These are phyloP conservation scores for Suillus tomentosus DNA, from an alignment of 768 basidiomycete genomes.

Conservation along the genomic window DNA sequence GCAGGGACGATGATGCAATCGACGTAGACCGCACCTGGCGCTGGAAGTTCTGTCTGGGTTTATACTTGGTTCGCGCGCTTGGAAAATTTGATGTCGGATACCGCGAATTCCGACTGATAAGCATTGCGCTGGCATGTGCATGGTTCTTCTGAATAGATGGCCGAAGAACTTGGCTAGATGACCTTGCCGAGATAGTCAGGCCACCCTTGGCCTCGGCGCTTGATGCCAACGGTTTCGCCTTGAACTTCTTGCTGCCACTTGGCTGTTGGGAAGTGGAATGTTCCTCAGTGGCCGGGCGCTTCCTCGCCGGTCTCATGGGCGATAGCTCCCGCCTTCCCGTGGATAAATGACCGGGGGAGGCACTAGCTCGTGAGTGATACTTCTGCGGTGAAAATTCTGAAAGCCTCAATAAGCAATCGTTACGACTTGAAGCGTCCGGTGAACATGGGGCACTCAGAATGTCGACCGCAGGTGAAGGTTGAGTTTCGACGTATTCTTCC, in stretches of 20 bases:
- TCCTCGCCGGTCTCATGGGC: constrained; percentile 46
- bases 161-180: constrained; percentile 10
- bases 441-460: not conserved
- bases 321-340: constrained; percentile 31
- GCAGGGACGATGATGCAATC: constrained; percentile 18
- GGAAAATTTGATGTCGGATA: constrained; percentile 21
- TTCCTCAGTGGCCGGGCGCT: constrained; percentile 44
- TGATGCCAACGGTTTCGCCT: constrained; percentile 29
- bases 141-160: constrained; percentile 16
- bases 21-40: constrained; percentile 17
- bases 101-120: constrained; percentile 13
- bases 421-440: constrained; percentile 1
- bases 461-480: constrained; percentile 4
- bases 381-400: constrained; percentile 54
- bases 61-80: constrained; percentile 33
- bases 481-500: constrained; percentile 16
- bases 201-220: constrained; percentile 14
- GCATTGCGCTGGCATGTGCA: constrained; percentile 7
- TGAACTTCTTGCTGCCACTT: constrained; percentile 28
- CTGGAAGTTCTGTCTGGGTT: constrained; percentile 19
- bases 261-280: constrained; percentile 23
- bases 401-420: constrained; percentile 39
- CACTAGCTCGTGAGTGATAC: constrained; percentile 15
- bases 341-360: constrained; percentile 15
- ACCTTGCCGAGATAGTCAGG: constrained; percentile 22